These are phyloP conservation scores for Colletotrichum eremochloae DNA, from an alignment of 2,329 filamentous ascomycete species.

Conservation along the genomic window DNA sequence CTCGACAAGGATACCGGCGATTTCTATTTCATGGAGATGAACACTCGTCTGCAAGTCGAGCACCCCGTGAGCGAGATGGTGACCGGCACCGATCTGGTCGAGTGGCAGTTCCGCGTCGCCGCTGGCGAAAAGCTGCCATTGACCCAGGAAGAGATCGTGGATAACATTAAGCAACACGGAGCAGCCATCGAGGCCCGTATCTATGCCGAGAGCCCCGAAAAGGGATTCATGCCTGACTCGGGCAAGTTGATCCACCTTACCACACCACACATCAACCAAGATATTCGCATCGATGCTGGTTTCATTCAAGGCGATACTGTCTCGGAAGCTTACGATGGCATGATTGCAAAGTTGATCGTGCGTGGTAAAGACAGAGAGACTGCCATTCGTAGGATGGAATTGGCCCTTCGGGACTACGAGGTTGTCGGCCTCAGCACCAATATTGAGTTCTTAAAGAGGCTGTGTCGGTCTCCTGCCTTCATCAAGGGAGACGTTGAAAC, in stretches of 20 bases:
- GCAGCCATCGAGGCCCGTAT: slow-evolving; percentile 96
- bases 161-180: slow-evolving; percentile 79
- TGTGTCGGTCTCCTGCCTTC: slow-evolving; percentile 87
- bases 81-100: slow-evolving; percentile 81
- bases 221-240: slow-evolving; percentile 94
- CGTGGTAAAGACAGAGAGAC: slow-evolving; percentile 82
- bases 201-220: slow-evolving; percentile 94
- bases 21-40: slow-evolving; percentile 88
- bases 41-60: slow-evolving; percentile 93
- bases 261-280: slow-evolving; percentile 76
- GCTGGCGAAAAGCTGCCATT: slow-evolving; percentile 69
- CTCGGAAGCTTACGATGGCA: slow-evolving; percentile 95
- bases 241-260: slow-evolving; percentile 87
- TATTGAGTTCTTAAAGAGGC: slow-evolving; percentile 93
- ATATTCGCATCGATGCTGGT: slow-evolving; percentile 92
- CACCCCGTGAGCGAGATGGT: slow-evolving; percentile 88
- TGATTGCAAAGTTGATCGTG: slow-evolving; percentile 98
- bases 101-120: slow-evolving; percentile 91
- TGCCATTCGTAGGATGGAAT: slow-evolving; percentile 84
- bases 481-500: slow-evolving; percentile 92
- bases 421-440: slow-evolving; percentile 95
- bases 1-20: slow-evolving; percentile 85
- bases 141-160: slow-evolving; percentile 75
- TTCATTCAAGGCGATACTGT: slow-evolving; percentile 93
- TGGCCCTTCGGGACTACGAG: slow-evolving; percentile 89